phyloP scores from a whole-genome alignment of 805 yeast genomes.

The Saccharomyces mikatae region DNA sequence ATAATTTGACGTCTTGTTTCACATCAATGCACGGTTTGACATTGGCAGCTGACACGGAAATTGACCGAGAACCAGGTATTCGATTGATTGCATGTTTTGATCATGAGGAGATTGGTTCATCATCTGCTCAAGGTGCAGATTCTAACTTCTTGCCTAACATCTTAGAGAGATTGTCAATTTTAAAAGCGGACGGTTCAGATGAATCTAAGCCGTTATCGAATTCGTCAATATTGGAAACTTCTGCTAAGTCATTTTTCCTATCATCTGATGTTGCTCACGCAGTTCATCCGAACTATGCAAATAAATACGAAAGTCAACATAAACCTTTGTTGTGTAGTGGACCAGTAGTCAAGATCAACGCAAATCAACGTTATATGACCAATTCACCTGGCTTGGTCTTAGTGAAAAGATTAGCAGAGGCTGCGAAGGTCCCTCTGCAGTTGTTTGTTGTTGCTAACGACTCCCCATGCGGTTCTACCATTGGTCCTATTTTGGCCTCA shows the following conservation, averaged over 20 bases:
- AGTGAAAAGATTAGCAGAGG: constrained; percentile 61
- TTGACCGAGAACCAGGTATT: constrained; percentile 47
- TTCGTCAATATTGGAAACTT: constrained; percentile 43
- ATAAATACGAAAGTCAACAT: constrained; percentile 68
- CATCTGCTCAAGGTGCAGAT: constrained; percentile 94
- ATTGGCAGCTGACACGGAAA: constrained; percentile 37
- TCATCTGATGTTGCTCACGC: constrained; percentile 98
- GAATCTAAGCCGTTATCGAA: constrained; percentile 21
- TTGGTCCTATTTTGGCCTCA: constrained; percentile 88
- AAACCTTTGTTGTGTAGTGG: constrained; percentile 79
- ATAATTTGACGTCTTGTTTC: constrained; percentile 82
- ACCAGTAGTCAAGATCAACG: constrained; percentile 88
- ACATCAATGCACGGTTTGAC: constrained; percentile 68
- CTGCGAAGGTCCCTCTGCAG: constrained; percentile 73
- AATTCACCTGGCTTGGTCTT: constrained; percentile 84
- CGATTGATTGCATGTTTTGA: constrained; percentile 79
- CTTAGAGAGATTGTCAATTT: constrained; percentile 54
- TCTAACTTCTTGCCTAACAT: constrained; percentile 82
- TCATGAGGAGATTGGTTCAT: constrained; percentile 93
- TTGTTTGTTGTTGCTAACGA: constrained; percentile 89
- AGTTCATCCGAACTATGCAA: constrained; percentile 83
- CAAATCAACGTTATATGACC: constrained; percentile 92
- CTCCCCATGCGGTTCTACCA: constrained; percentile 92
- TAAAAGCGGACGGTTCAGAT: constrained; percentile 35
- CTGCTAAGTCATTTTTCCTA: constrained; percentile 74